Base-by-base conservation (phyloP, 768 basidiomycete genomes). In the Coprinopsis sp. region DNA sequence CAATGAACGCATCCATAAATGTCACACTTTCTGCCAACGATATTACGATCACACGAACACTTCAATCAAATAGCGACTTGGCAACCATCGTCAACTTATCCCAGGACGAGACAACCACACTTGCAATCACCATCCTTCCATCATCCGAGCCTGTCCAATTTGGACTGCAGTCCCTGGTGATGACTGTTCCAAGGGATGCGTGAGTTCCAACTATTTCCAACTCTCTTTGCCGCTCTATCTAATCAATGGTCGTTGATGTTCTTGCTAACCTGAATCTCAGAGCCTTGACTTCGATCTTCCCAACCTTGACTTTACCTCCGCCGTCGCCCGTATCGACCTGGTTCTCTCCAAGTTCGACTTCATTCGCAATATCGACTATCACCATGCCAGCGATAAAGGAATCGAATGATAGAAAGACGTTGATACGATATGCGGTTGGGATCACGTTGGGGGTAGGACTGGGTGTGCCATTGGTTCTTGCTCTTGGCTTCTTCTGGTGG, bases 221-320 rank as follows among this genome's bases (percentile, higher is more conserved):
- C 37, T 16, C 4, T 28, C 44, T n/a, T n/a, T n/a, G n/a, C n/a
- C n/a, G n/a, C n/a, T n/a, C n/a, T n/a, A n/a, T n/a, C n/a, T n/a
- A n/a, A n/a, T n/a, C n/a, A n/a, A n/a, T n/a, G n/a, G n/a, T n/a
- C n/a, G n/a, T n/a, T n/a, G n/a, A n/a, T n/a, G n/a, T n/a, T n/a
- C n/a, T n/a, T n/a, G n/a, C n/a, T n/a, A n/a, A n/a, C n/a, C n/a
- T n/a, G n/a, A n/a, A n/a, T 37, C 44, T 31, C 51, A 63, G 58
- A 8, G 40, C 45, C 21, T 53, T 61, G n/a, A 60, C 67, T 11
- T 59, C 60, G 1, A 54, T 71, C 16, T 59, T 72, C 25, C 70
- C 70, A 21, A 60, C 65, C 6, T 50, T 55, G 47, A 67, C 69
- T 0, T 59, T 71, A 8, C 70, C 70, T 1, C 57, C 66, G 1